phyloP scores from a whole-genome alignment of 108 stramenopile species.

The Aurantiochytrium sp. region DNA sequence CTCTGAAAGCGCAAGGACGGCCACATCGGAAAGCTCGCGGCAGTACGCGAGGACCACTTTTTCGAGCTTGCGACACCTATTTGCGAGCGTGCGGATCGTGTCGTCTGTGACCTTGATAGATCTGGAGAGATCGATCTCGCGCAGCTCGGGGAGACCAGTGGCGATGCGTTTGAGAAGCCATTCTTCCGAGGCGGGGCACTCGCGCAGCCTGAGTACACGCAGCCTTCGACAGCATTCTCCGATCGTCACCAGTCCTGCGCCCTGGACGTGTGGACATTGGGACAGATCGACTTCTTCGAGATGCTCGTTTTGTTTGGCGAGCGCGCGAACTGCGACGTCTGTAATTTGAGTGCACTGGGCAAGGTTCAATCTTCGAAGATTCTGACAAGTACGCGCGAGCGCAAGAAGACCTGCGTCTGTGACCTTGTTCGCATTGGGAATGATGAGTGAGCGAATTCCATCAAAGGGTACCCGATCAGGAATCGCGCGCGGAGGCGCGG shows the following conservation, averaged over 20 bases:
- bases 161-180: slow-evolving; percentile 12
- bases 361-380: not conserved
- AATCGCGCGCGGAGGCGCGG: not conserved
- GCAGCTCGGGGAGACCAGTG: not conserved
- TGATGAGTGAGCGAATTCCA: not conserved
- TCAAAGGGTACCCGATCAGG: not conserved
- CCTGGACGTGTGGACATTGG: not conserved
- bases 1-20: not conserved
- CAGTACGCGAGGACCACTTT: not conserved
- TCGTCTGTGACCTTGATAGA: not conserved
- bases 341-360: not conserved
- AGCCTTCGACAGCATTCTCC: not conserved
- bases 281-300: not conserved
- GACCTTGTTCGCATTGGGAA: not conserved
- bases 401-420: not conserved
- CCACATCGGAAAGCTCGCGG: slow-evolving; percentile 16
- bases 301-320: not conserved
- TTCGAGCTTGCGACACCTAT: not conserved
- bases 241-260: not conserved
- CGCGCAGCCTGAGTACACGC: not conserved
- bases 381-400: not conserved
- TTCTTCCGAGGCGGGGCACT: not conserved
- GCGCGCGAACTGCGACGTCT: not conserved
- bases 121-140: not conserved
- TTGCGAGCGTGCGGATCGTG: not conserved